Evolutionary conservation across 225 moss, liverwort and hornwort species (phyloP).

Genomic region (Ulota crispa): DNA sequence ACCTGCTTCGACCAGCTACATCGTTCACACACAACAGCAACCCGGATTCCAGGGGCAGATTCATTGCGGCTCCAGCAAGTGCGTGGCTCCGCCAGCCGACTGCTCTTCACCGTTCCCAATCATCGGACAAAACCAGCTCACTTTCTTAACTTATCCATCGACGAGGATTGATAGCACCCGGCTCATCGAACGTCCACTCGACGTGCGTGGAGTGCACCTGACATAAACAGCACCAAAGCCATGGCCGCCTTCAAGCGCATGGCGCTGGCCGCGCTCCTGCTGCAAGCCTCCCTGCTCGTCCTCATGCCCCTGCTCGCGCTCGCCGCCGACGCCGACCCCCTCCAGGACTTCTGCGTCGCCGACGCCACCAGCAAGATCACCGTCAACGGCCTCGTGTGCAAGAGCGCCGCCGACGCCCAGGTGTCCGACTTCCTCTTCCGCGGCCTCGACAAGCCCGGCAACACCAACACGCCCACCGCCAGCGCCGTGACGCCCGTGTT

Average conservation of each 20-base stretch:
- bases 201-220: not conserved
- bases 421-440: constrained; percentile 20
- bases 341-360: constrained; percentile 32
- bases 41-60: not conserved
- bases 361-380: constrained; percentile 20
- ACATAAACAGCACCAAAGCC: not conserved
- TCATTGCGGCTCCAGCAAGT: not conserved
- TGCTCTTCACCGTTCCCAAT: not conserved
- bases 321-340: not conserved
- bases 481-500: constrained; percentile 14
- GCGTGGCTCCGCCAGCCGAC: not conserved
- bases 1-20: not conserved
- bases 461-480: constrained; percentile 10
- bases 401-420: not conserved
- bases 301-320: not conserved
- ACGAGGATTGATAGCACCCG: no score
- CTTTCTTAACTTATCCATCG: no score
- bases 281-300: not conserved
- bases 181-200: not conserved
- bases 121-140: not conserved
- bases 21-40: not conserved
- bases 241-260: not conserved
- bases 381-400: constrained; percentile 27
- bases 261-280: not conserved
- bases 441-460: constrained; percentile 23